Conservation (phyloP, 257 asterid species). For the Striga asiatica region DNA sequence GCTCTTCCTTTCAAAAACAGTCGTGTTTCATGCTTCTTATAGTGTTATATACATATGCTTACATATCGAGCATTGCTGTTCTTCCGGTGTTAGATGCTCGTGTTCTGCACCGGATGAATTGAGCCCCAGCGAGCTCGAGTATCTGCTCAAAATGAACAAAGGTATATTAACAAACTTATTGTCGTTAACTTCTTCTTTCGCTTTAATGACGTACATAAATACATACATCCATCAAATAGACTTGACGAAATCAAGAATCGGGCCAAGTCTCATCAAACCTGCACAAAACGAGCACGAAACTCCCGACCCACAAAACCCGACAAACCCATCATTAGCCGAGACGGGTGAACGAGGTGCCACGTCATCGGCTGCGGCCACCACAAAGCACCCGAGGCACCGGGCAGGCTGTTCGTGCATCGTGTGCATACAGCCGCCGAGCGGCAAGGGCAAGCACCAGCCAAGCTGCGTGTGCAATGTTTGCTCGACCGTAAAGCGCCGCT, state of each 20-base stretch:
- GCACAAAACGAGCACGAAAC: constrained; percentile 31
- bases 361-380: constrained; percentile 63
- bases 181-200: no score
- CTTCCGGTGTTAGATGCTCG: constrained; percentile 52
- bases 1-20: no score
- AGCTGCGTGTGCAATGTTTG: constrained; percentile 91
- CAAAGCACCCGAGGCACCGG: constrained; percentile 90
- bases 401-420: constrained; percentile 98
- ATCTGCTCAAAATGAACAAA: constrained; percentile 61
- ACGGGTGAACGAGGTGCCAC: constrained; percentile 41
- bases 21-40: no score
- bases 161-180: no score
- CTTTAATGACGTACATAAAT: no score
- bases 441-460: constrained; percentile 96
- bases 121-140: constrained; percentile 56
- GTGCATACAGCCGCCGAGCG: constrained; percentile 99
- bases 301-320: constrained; percentile 30
- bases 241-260: constrained; percentile 39
- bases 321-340: constrained; percentile 23
- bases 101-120: constrained; percentile 76
- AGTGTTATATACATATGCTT: background rate
- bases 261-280: constrained; percentile 30
- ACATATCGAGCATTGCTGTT: constrained; percentile 7
- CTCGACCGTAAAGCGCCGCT: constrained; percentile 91
- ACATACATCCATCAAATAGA: constrained; percentile 37